Evolutionary conservation across 2,329 filamentous ascomycete species (phyloP).

Genomic region (Incumbomyces delicatus): DNA sequence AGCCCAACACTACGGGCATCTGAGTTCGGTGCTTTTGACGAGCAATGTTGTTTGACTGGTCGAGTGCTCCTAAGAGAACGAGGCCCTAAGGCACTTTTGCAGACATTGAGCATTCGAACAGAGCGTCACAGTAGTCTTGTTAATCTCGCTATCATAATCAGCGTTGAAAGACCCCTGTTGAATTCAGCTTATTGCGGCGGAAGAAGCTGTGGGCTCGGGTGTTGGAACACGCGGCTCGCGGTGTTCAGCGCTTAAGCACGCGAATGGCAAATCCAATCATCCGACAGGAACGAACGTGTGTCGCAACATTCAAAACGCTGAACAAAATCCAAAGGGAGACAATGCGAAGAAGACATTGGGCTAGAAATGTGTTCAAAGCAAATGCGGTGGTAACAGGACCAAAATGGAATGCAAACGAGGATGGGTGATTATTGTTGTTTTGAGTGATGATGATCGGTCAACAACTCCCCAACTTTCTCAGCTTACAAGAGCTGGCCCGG

Average conservation of each 20-base stretch:
- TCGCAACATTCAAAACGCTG: background rate
- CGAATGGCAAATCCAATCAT: conserved; percentile 1
- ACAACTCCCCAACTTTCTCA: conserved; percentile 7
- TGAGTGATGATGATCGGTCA: conserved; percentile 10
- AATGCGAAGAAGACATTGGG: background rate
- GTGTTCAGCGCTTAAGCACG: conserved; percentile 3
- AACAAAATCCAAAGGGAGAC: background rate
- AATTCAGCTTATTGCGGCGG: background rate
- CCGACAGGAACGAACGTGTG: background rate
- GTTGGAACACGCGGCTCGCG: conserved; percentile 2
- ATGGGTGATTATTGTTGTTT: background rate
- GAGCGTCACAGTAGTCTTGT: too few species aligned
- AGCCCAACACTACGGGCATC: too few species aligned
- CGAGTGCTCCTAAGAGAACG: too few species aligned
- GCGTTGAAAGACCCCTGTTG: too few species aligned
- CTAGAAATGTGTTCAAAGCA: background rate
- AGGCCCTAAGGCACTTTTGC: too few species aligned
- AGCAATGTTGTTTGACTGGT: too few species aligned
- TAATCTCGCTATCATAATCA: too few species aligned
- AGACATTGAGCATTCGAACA: too few species aligned
- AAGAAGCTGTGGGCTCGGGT: background rate
- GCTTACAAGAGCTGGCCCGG: conserved; percentile 7
- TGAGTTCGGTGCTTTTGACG: too few species aligned
- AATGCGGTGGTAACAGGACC: background rate
- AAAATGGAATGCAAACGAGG: background rate